Evolutionary conservation across 352 stramenopile species (phyloP), one percentile per base, ranked within the genome.

Genomic region (Pythium sp.): DNA sequence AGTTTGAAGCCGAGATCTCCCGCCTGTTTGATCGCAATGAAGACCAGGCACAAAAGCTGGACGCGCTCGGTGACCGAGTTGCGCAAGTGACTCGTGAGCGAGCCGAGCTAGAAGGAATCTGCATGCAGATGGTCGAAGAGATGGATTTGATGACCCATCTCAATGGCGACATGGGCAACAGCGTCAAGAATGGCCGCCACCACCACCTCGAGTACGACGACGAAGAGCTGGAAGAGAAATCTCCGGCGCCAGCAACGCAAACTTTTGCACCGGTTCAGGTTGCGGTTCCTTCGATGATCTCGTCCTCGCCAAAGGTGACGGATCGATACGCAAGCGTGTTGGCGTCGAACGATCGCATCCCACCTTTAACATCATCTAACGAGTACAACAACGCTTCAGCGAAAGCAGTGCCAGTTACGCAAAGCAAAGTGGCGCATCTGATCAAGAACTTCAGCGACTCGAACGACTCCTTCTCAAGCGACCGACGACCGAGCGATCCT

Each of bases 371-470:
- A 15, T 2, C 49, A 30, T 56, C 56, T 12, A 43, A 58, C 62
- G 73, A 57, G n/a, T 14, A 66, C 26, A 63, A 62, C 62, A 60
- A 73, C 59, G 43, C 64, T 26, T 36, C 58, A 65, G 36, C 56
- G 30, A 14, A 60, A 56, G 2, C 69, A 57, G 36, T n/a, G 18
- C 36, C 38, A 6, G 24, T 12, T 18, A 72, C 67, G 36, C 78
- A 70, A 34, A 89, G 71, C 70, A 89, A 89, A 53, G 75, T 92
- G 28, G 81, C 84, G 28, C 72, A 83, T 64, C 68, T 92, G 63
- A 90, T 90, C 72, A 90, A 90, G 73, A 92, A 89, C 71, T 92
- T 89, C 34, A 51, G 36, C 4, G 76, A 80, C 30, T 71, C 67
- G 28, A 68, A 70, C 28, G 59, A 69, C 47, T 59, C 61, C 8